A percentile compares a stretch with the other conserved stretches of the same genome.
phyloP scores from a whole-genome alignment of 1,284 basidiomycete species.

The Coniferiporia weirii region DNA sequence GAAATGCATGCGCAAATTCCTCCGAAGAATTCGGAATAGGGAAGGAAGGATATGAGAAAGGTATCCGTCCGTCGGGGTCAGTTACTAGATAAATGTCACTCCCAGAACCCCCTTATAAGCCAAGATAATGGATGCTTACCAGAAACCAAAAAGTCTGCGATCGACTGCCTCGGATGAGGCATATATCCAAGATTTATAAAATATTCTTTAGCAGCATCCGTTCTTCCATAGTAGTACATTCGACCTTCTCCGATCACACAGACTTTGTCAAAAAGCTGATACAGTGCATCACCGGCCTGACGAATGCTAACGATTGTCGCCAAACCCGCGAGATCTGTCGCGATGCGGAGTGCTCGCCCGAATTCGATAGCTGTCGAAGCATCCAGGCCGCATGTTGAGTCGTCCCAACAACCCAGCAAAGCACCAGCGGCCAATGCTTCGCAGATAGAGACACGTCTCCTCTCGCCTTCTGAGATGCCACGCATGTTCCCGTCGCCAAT shows the following conservation, averaged over 20 bases:
- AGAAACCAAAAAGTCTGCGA: conserved; percentile 36
- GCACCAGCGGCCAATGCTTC: conserved; percentile 35
- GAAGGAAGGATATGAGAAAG: not conserved
- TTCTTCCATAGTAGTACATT: conserved; percentile 44
- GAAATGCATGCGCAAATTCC: conserved; percentile 12
- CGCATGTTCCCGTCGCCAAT: conserved; percentile 42
- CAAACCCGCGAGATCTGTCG: conserved; percentile 34
- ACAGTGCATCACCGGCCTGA: conserved; percentile 35
- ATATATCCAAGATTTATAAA: conserved; percentile 44
- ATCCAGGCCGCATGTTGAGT: conserved; percentile 42
- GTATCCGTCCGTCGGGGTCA: conserved; percentile 1
- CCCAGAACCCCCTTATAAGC: conserved; percentile 7
- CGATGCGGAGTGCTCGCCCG: conserved; percentile 34
- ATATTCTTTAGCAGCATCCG: conserved; percentile 38
- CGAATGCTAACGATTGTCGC: conserved; percentile 41
- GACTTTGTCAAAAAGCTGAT: conserved; percentile 40
- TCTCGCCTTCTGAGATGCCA: conserved; percentile 43
- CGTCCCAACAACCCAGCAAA: conserved; percentile 39
- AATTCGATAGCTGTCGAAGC: conserved; percentile 41
- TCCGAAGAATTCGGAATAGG: conserved; percentile 6
- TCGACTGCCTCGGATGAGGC: conserved; percentile 32
- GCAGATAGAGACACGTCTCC: conserved; percentile 41
- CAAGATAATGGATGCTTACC: not conserved
- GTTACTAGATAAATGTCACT: not conserved
- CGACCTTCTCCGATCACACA: conserved; percentile 43